Evolutionary conservation across 1,139 yeast genomes (phyloP), one percentile per base, ranked within the genome.

Genomic region (Pichia sp.): DNA sequence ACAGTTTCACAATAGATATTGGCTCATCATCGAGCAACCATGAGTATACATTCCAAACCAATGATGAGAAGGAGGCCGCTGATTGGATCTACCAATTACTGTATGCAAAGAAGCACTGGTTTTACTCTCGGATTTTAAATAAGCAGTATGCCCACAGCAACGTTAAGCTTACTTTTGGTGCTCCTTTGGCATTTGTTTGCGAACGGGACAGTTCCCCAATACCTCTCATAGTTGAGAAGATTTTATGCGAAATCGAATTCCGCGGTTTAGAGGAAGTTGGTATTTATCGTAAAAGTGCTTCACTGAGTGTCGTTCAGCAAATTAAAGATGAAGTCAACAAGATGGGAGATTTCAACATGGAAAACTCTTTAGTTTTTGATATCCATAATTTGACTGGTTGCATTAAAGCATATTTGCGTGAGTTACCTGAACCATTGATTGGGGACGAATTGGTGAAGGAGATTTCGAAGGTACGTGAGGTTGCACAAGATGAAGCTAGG

Each of bases 191-290:
- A 50, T 83, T 81, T 62, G 80, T 91, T 6, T 90, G 97, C 67
- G 79, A 75, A 55, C 76, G 97, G 52, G 96, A 90, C 61, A 74
- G 79, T 14, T 71, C 81, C 0, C 57, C 71, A 2, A 74, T 84
- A 34, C 99, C 99, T 1, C 72, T 69, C 16, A 81, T 92, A 43
- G 83, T 91, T 56, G 80, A 78, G 38, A 75, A 77, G 53, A 73
- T 93, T 34, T 77, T 91, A 62, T 76, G 76, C 48, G 95, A 86
- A 63, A 85, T 93, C 60, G 98, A 93, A 67, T 71, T 75, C 33
- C 82, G 92, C 54, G 97, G 98, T 0, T 70, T 93, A 41, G 89
- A 88, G 60, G 98, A 92, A 67, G 89, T 90, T 57, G 99, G 99
- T 27, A 75, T 93, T 24, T 93, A 93, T 69, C 83, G 99, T 69